Evolutionary conservation across 169 alveolate genomes (phyloP), one percentile per base, ranked within the genome.

Genomic region (Cryptosporidium sp.): DNA sequence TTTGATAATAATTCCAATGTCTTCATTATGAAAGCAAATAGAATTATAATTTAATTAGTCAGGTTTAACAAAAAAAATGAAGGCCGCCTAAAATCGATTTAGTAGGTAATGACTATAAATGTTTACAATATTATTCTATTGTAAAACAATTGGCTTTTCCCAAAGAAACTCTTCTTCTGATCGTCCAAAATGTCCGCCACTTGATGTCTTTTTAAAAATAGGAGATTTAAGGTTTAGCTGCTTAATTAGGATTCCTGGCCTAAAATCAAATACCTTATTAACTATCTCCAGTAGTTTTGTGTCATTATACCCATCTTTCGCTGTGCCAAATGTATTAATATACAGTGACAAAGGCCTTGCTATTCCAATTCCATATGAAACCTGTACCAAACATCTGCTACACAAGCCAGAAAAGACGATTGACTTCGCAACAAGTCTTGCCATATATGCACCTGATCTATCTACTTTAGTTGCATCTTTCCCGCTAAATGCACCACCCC

Each of bases 401-500:
- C 99, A 97, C 61, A 97, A 95, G 56, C 98, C 98, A 68, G 94
- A 95, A 69, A 94, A 96, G 33, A 99, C 99, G 31, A 99, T 91
- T 4, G 99, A 98, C 93, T 98, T 99, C 44, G 99, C 99, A 48
- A 97, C 98, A 95, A 96, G 95, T 73, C 99, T 96, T 85, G 99
- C 98, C 85, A 97, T 97, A 94, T 99, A 99, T 37, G 99, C 99
- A 29, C 99, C 99, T 18, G 99, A 97, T 60, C 99, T 95, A 91
- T 99, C 99, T 45, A 98, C 99, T 95, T 99, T 99, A 48, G 99
- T 96, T 67, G 98, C 93, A 89, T 99, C 99, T 92, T 99, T 99
- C 91, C 99, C 99, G 65, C 99, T 98, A 96, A 99, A 99, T 67
- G 99, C 99, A 62, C 99, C 99, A 16, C 99, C 99, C 29, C 99